Percentiles rank a stretch among this genome's conserved stretches.
Evolutionary conservation across 805 yeast species (phyloP).

Genomic region (Komagataella populi): DNA sequence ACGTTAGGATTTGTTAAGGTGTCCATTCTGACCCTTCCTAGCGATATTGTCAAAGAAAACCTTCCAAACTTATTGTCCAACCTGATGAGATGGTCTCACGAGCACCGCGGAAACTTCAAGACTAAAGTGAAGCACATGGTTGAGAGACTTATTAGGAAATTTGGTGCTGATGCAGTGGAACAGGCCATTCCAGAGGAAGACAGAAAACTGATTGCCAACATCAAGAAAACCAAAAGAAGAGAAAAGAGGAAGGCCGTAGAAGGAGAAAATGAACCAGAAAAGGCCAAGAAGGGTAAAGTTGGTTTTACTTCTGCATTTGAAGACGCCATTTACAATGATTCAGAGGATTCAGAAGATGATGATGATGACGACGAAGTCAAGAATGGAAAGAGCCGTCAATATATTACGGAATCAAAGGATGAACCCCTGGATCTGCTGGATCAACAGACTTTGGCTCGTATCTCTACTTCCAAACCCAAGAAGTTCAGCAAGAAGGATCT

Average conservation of each 20-base stretch:
- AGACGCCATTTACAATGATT: slow-evolving; percentile 73
- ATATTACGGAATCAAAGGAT: slow-evolving; percentile 59
- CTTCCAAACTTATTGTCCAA: slow-evolving; percentile 54
- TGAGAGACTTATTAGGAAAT: slow-evolving; percentile 82
- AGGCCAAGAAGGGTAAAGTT: slow-evolving; percentile 1
- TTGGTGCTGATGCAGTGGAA: slow-evolving; percentile 81
- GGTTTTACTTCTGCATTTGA: slow-evolving; percentile 78
- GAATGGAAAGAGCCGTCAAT: slow-evolving; percentile 25
- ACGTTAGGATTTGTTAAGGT: slow-evolving; percentile 92
- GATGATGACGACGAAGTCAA: slow-evolving; percentile 16
- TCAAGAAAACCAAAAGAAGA: slow-evolving; percentile 75
- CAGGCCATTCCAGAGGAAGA: slow-evolving; percentile 84
- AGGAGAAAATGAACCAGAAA: slow-evolving; percentile 16
- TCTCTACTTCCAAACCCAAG: slow-evolving; percentile 79
- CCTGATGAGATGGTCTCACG: slow-evolving; percentile 86
- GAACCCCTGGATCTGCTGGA: slow-evolving; percentile 83
- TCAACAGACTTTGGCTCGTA: slow-evolving; percentile 70
- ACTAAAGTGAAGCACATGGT: slow-evolving; percentile 85
- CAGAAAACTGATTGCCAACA: slow-evolving; percentile 66
- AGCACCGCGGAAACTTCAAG: slow-evolving; percentile 91
- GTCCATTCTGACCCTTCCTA: slow-evolving; percentile 71
- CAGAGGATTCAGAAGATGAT: slow-evolving; percentile 41
- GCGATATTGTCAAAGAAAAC: slow-evolving; percentile 54
- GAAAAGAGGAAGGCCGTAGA: slow-evolving; percentile 56
- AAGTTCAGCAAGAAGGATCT: slow-evolving; percentile 30